These are phyloP conservation scores for Amaranthus hypochondriacus DNA, from an alignment of 148 eudicot genomes.

Conservation along the genomic window DNA sequence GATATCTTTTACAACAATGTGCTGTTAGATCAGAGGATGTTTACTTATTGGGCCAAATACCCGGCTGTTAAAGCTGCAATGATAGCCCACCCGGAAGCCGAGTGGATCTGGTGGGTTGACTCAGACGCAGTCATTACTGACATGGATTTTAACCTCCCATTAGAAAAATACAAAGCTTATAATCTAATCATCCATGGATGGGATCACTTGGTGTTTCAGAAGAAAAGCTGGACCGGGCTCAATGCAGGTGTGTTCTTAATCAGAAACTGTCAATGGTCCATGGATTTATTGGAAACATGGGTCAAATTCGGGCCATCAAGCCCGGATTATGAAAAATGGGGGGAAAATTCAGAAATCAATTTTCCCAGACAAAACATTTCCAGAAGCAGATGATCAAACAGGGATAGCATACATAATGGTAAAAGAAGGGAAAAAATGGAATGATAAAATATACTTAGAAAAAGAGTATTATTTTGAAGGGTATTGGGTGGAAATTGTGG, in stretches of 20 bases:
- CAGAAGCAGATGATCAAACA: constrained; percentile 85
- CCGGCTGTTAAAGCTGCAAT: constrained; percentile 73
- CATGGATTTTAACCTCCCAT: constrained; percentile 76
- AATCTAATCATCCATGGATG: constrained; percentile 79
- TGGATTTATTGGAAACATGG: constrained; percentile 76
- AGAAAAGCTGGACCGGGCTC: constrained; percentile 68
- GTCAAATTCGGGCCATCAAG: constrained; percentile 67
- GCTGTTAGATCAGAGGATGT: constrained; percentile 59
- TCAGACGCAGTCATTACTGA: constrained; percentile 91
- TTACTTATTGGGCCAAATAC: constrained; percentile 73
- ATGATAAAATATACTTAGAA: constrained; percentile 60
- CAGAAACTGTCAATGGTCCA: constrained; percentile 86
- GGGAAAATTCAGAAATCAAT: constrained; percentile 40
- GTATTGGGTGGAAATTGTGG: constrained; percentile 75
- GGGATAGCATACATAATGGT: constrained; percentile 64
- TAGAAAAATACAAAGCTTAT: constrained; percentile 47
- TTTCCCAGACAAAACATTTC: constrained; percentile 55
- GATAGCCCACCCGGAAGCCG: constrained; percentile 94
- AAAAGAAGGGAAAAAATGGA: constrained; percentile 48
- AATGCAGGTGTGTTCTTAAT: constrained; percentile 90
- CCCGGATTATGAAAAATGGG: constrained; percentile 67
- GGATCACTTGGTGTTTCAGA: constrained; percentile 40
- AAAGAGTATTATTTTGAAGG: constrained; percentile 63
- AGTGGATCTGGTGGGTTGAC: constrained; percentile 99
- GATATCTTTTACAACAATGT: constrained; percentile 79